A percentile compares a stretch with the other conserved stretches of the same genome.
phyloP scores from a whole-genome alignment of 805 yeast genomes.

The Yamadazyma tumulicola region DNA sequence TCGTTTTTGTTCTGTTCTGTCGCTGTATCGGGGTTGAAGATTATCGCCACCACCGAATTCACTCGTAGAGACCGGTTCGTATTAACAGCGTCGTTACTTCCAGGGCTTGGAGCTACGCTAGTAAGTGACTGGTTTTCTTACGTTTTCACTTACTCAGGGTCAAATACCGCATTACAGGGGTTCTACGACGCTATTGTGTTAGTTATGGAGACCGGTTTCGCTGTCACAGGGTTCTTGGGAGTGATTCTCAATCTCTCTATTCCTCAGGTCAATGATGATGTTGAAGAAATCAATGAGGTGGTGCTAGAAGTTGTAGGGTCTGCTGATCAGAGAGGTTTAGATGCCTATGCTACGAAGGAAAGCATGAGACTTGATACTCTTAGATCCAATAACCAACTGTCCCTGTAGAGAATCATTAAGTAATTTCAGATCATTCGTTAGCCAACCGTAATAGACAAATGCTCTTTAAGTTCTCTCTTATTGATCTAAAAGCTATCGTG shows the following conservation, averaged over 20 bases:
- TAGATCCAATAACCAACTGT: slow-evolving; percentile 11
- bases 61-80: slow-evolving; percentile 74
- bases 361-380: slow-evolving; percentile 24
- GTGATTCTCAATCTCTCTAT: slow-evolving; percentile 58
- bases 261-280: slow-evolving; percentile 54
- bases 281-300: slow-evolving; percentile 45
- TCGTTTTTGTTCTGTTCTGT: slow-evolving; percentile 73
- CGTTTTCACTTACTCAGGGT: slow-evolving; percentile 66
- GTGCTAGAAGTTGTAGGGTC: slow-evolving; percentile 42
- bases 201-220: slow-evolving; percentile 72
- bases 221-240: slow-evolving; percentile 64
- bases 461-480: too few relatives aligned
- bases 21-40: slow-evolving; percentile 69
- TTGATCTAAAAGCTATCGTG: too few relatives aligned
- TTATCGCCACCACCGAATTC: slow-evolving; percentile 58
- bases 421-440: too few relatives aligned
- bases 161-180: slow-evolving; percentile 53
- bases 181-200: slow-evolving; percentile 65
- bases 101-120: slow-evolving; percentile 65
- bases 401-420: too few relatives aligned
- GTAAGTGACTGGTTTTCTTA: slow-evolving; percentile 62
- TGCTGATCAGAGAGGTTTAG: slow-evolving; percentile 35
- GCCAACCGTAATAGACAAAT: too few relatives aligned
- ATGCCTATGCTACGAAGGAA: slow-evolving; percentile 30
- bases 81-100: slow-evolving; percentile 58